phyloP scores from a whole-genome alignment of 352 stramenopile species.

The Phytophthora tentaculata region DNA sequence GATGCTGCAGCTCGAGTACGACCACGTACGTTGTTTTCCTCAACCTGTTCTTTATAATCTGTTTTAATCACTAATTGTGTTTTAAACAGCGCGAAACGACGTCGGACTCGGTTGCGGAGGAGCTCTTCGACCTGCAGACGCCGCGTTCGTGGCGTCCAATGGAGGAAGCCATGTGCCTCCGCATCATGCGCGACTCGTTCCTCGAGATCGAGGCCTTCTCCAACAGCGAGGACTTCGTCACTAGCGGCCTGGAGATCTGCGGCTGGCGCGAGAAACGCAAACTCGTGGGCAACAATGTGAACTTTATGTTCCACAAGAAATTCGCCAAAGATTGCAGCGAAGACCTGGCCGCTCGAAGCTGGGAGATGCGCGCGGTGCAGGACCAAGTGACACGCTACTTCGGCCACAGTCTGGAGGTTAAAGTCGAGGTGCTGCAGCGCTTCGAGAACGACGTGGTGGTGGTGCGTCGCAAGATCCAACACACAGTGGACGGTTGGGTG shows the following conservation, averaged over 20 bases:
- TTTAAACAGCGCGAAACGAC: conserved; percentile 42
- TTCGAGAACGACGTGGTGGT: conserved; percentile 61
- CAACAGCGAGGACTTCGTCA: conserved; percentile 53
- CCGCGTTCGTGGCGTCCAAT: conserved; percentile 48
- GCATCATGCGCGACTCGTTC: conserved; percentile 60
- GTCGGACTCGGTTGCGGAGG: conserved; percentile 18
- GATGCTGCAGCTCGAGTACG: conserved; percentile 65
- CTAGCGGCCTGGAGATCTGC: conserved; percentile 61
- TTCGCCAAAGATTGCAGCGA: conserved; percentile 63
- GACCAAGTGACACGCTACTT: conserved; percentile 67
- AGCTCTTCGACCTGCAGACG: conserved; percentile 40
- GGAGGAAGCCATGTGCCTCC: conserved; percentile 43
- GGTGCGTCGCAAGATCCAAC: conserved; percentile 61
- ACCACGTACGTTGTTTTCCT: conserved; percentile 56
- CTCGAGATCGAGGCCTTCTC: conserved; percentile 57
- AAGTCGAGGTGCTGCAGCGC: conserved; percentile 62
- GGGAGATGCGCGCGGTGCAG: conserved; percentile 61
- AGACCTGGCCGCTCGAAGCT: conserved; percentile 52
- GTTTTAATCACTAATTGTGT: conserved; percentile 10
- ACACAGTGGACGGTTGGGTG: conserved; percentile 60
- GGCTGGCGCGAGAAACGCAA: conserved; percentile 69
- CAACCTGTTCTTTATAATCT: too few relatives aligned
- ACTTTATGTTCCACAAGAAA: conserved; percentile 69
- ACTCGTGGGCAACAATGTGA: conserved; percentile 55
- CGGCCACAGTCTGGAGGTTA: conserved; percentile 53